A percentile compares a stretch with the other conserved stretches of the same genome.
These are phyloP conservation scores for Micromonas commoda DNA, from an alignment of 139 green algal species.

Conservation along the genomic window DNA sequence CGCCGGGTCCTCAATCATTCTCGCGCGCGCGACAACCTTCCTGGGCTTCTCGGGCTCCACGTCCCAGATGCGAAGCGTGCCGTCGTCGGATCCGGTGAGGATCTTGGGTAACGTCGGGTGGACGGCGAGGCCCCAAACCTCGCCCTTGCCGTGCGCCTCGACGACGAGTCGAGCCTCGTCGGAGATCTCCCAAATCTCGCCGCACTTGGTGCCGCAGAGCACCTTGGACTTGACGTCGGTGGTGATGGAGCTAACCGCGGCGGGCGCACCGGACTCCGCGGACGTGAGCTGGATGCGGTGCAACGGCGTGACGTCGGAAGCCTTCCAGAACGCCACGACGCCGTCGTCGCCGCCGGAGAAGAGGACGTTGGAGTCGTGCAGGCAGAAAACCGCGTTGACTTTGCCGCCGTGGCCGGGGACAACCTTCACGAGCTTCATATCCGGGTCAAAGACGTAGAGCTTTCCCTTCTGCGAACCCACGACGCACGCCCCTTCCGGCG, in stretches of 20 bases:
- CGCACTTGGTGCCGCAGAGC: neutral
- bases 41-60: neutral
- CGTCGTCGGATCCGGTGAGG: conserved; percentile 24
- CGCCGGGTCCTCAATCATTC: neutral
- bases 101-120: conserved; percentile 24
- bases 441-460: conserved; percentile 26
- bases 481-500: conserved; percentile 2
- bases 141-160: conserved; percentile 23
- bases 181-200: conserved; percentile 26
- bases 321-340: conserved; percentile 24
- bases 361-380: conserved; percentile 6
- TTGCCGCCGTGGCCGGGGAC: neutral
- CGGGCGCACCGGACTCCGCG: neutral
- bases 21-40: neutral
- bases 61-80: conserved; percentile 29
- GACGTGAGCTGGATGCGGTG: neutral
- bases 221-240: conserved; percentile 1
- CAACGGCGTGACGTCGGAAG: neutral
- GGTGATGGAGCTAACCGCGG: neutral
- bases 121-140: conserved; percentile 23
- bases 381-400: neutral
- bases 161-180: conserved; percentile 4
- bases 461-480: conserved; percentile 14
- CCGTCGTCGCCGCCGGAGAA: conserved; percentile 25
- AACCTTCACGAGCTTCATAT: conserved; percentile 2